Evolutionary conservation across 306 rosid species (phyloP), one percentile per base, ranked within the genome.

Genomic region (Ormosia semicastrata): DNA sequence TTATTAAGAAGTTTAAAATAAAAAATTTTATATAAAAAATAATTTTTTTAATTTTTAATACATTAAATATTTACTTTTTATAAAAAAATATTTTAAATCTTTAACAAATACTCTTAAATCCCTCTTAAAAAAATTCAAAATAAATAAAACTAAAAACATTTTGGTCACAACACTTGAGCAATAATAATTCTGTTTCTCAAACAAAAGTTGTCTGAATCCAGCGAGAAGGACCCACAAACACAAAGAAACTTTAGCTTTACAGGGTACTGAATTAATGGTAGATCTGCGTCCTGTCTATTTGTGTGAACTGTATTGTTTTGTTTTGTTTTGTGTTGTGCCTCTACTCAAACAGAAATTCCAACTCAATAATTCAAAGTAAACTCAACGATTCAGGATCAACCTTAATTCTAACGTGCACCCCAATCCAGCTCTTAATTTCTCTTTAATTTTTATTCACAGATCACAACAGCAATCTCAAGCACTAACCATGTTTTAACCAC

Each of bases 341-440:
- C 30, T 3, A 15, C 74, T 40, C 62, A 13, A 11, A 1, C 75
- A 53, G 62, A 24, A 41, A 1, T 30, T 62, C 69, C 3, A 67
- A 71, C 70, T 60, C 78, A 75, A 75, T 79, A 32, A 80, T 75
- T 80, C 49, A 69, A 80, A 80, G 64, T 75, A 75, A 53, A 69
- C 14, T 59, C 53, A 63, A 77, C 82, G 12, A 8, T 76, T 60
- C 78, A 70, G 30, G 78, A 46, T 78, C 81, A 67, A 67, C 36
- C 39, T 68, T 46, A 4, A 0, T 68, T 57, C 65, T 37, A 53
- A 54, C 81, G 74, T 84, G 78, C 84, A 47, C 46, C 47, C 66
- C 64, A 68, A 53, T 70, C 53, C 65, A 75, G 41, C 40, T 60
- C 73, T 43, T 65, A 12, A 10, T 59, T 56, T 32, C 36, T 62